Percentiles rank a stretch among this genome's conserved stretches.
These are phyloP conservation scores for Ustilago bromivora DNA, from an alignment of 1,284 basidiomycete genomes.

Conservation along the genomic window DNA sequence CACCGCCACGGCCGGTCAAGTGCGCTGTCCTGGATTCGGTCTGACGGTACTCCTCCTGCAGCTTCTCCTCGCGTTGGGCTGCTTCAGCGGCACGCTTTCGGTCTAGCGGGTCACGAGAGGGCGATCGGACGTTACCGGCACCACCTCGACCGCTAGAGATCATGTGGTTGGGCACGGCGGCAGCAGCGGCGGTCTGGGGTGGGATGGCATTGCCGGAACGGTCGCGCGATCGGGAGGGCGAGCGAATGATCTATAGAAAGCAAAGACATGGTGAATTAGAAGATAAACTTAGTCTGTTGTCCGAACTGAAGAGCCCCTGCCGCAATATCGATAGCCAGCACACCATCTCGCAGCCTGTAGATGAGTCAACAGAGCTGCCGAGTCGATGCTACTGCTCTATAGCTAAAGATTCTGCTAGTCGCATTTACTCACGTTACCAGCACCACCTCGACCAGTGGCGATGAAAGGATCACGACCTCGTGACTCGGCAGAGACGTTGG, in stretches of 20 bases:
- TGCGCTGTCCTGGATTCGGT: constrained; percentile 71
- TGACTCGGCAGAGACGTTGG: constrained; percentile 29
- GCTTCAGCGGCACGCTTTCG: constrained; percentile 62
- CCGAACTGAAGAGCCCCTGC: no score
- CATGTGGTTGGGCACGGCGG: constrained; percentile 42
- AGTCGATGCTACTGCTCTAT: neutral
- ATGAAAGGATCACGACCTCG: constrained; percentile 60
- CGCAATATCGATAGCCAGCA: neutral
- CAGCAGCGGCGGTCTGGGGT: constrained; percentile 20
- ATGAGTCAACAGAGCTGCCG: neutral
- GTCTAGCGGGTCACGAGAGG: constrained; percentile 75
- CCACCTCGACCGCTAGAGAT: constrained; percentile 80
- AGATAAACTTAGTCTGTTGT: no score
- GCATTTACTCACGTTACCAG: constrained; percentile 60
- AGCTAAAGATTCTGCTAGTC: neutral
- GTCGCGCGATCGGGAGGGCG: constrained; percentile 51
- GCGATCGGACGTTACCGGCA: constrained; percentile 80
- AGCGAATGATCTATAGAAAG: constrained; percentile 50
- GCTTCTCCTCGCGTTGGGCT: constrained; percentile 53
- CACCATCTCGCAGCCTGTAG: neutral
- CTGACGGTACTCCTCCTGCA: constrained; percentile 70
- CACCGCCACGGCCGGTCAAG: constrained; percentile 78
- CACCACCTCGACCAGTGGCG: constrained; percentile 63
- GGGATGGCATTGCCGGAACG: constrained; percentile 43
- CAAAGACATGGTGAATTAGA: no score